Percentiles rank a stretch among this genome's conserved stretches.
Evolutionary conservation across 163 green algal species (phyloP).

Genomic region (Coccomyxa subellipsoidea): DNA sequence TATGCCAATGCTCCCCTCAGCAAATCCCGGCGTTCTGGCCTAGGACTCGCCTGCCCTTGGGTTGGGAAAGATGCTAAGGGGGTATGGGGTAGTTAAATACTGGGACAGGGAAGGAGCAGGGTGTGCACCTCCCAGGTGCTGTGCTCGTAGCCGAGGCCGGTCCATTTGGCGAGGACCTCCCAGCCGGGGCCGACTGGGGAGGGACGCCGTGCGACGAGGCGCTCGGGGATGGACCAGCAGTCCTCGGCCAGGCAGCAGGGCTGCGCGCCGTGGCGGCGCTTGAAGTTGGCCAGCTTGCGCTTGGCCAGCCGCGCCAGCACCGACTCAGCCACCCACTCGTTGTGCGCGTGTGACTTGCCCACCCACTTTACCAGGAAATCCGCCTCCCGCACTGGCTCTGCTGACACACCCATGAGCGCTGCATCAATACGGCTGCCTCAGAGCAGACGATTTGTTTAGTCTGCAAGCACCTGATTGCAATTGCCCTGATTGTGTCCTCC

Average conservation of each 20-base stretch:
- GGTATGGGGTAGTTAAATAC: no score
- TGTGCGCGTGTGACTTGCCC: conserved; percentile 72
- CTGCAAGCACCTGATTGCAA: no score
- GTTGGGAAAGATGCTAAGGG: no score
- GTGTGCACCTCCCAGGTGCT: conserved; percentile 74
- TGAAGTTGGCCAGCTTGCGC: conserved; percentile 84
- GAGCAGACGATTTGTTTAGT: no score
- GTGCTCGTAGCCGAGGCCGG: conserved; percentile 65
- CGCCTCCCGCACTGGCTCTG: conserved; percentile 22
- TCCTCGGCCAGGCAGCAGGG: conserved; percentile 53
- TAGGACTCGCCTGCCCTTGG: no score
- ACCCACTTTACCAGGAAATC: conserved; percentile 88
- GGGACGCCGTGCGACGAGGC: conserved; percentile 68
- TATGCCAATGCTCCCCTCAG: background rate
- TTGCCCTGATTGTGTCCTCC: no score
- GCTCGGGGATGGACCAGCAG: conserved; percentile 57
- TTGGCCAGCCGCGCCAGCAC: conserved; percentile 64
- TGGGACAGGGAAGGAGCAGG: background rate
- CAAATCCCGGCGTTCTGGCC: no score
- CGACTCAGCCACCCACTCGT: conserved; percentile 82
- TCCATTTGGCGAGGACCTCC: conserved; percentile 89
- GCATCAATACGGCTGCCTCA: no score
- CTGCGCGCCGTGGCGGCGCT: conserved; percentile 56
- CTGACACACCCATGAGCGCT: background rate
- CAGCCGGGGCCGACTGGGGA: conserved; percentile 69